Evolutionary conservation across 139 green algal species (phyloP).

Genomic region (Chlorella vulgaris): DNA sequence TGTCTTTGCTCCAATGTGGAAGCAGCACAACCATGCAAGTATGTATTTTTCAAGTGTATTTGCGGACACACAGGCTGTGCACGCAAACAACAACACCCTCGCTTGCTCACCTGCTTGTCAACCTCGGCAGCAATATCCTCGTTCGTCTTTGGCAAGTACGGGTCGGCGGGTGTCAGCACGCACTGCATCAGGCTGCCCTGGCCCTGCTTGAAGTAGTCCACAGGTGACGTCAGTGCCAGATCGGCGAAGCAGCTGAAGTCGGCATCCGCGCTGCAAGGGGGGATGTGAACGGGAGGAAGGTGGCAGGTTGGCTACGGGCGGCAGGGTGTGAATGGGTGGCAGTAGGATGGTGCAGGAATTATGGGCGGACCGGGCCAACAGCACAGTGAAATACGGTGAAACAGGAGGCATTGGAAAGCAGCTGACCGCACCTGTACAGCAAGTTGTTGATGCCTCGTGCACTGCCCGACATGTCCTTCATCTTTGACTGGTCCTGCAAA

Average conservation of each 20-base stretch:
- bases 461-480: conserved; percentile 11
- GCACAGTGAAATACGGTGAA: too few relatives aligned
- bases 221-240: conserved; percentile 87
- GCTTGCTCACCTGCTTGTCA: conserved; percentile 73
- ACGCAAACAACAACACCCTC: neutral
- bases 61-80: too few relatives aligned
- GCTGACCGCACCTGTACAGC: conserved; percentile 86
- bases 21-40: neutral
- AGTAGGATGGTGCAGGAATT: too few relatives aligned
- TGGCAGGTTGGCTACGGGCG: neutral
- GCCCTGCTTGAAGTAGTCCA: conserved; percentile 93
- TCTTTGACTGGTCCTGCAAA: conserved; percentile 25
- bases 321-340: too few relatives aligned
- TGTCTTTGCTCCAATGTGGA: too few relatives aligned
- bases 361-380: too few relatives aligned
- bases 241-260: conserved; percentile 98
- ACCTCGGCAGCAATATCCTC: conserved; percentile 87
- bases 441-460: conserved; percentile 90
- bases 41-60: too few relatives aligned
- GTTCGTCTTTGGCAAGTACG: conserved; percentile 93
- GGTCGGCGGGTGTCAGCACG: conserved; percentile 91
- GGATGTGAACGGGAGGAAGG: neutral
- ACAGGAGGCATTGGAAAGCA: too few relatives aligned
- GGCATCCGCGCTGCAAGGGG: conserved; percentile 61
- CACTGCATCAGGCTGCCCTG: conserved; percentile 93